Evolutionary conservation across 2,329 filamentous ascomycete genomes (phyloP).

Genomic region (Stachybotrys echinatus): DNA sequence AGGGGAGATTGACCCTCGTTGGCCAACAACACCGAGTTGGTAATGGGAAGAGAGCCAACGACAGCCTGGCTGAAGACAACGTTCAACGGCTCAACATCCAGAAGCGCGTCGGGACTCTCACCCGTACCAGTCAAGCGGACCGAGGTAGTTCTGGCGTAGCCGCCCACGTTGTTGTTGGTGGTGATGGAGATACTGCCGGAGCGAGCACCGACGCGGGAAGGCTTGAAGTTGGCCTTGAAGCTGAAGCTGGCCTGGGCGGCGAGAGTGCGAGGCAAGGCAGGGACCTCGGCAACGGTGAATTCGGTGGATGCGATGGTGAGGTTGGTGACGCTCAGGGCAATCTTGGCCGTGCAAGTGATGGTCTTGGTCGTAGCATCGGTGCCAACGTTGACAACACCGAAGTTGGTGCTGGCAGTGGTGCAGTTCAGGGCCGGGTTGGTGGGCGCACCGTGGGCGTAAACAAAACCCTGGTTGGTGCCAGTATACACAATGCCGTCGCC

Average conservation of each 20-base stretch:
- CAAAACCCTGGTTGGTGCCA: slow-evolving; percentile 1
- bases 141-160: background rate
- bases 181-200: slow-evolving; percentile 1
- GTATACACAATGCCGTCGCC: slow-evolving; percentile 1
- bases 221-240: slow-evolving; percentile 3
- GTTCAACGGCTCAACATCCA: background rate
- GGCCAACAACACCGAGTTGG: background rate
- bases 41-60: background rate
- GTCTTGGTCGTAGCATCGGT: background rate
- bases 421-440: slow-evolving; percentile 2
- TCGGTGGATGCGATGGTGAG: background rate
- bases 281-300: slow-evolving; percentile 1
- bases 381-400: slow-evolving; percentile 1
- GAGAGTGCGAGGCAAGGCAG: background rate
- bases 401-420: background rate
- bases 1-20: background rate
- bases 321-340: slow-evolving; percentile 1
- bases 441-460: slow-evolving; percentile 1
- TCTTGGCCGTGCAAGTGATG: slow-evolving; percentile 1
- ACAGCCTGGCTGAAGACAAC: slow-evolving; percentile 1
- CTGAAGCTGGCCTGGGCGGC: background rate
- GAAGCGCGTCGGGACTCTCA: background rate
- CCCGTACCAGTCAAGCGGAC: background rate
- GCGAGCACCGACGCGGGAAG: background rate
- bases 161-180: background rate